Base-by-base conservation (phyloP, 257 asterid genomes). In the Knoxia roxburghii region DNA sequence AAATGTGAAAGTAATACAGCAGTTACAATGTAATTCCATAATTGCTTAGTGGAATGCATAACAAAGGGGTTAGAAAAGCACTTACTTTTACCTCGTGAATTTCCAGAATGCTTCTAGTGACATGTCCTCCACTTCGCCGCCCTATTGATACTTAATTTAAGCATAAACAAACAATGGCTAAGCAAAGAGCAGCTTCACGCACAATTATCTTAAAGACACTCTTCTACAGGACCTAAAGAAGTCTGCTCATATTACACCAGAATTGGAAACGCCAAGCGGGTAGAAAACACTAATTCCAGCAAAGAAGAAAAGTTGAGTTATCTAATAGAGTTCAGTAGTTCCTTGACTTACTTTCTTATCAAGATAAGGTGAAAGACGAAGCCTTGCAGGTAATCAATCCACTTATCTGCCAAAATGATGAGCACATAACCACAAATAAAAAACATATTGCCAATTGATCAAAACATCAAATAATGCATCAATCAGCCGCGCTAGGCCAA, bases 401-500 rank as follows among this genome's bases (percentile, higher is more conserved):
- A 24, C 49, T 62, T n/a, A 27, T 21, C 55, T 61, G 75, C 46
- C 30, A 71, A 41, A 13, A 5, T 4, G 26, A 53, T 40, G 49
- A 53, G 63, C 66, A 50, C 45, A 65, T 15, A 15, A 59, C 70
- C 54, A 20, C 56, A 17, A n/a, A 27, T n/a, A 62, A 26, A 51
- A 13, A 45, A 26, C 2, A 35, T 41, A 27, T 23, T 37, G 24
- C 50, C 39, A 39, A 52, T 27, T 37, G 35, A 37, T 53, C 49
- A 40, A 39, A 32, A 26, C 59, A 69, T 1, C 62, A 49, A n/a
- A 59, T n/a, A 58, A 13, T 33, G 56, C 56, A 50, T 56, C 29
- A n/a, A 21, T 15, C 39, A 73, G 68, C 65, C 71, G 68, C 62
- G 68, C n/a, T 69, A 52, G 61, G 75, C 75, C 71, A 74, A 66